A percentile compares a stretch with the other conserved stretches of the same genome.
Evolutionary conservation across 2,329 filamentous ascomycete genomes (phyloP).

Genomic region (Teratosphaeria epicoccoides): DNA sequence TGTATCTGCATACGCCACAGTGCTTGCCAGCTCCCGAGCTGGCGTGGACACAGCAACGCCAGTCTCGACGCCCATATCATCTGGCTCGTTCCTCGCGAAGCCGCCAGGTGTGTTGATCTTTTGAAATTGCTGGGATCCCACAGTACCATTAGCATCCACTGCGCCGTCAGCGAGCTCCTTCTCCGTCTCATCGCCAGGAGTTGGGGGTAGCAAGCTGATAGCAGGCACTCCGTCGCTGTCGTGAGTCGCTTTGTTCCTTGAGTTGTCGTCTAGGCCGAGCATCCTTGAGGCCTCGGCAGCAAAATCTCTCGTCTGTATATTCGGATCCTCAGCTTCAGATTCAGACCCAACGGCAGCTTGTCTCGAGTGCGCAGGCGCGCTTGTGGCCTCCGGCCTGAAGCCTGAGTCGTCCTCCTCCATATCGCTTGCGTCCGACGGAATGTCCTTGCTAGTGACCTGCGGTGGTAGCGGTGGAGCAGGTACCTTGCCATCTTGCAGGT

Average conservation of each 20-base stretch:
- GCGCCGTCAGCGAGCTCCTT: constrained; percentile 10
- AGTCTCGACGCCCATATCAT: constrained; percentile 6
- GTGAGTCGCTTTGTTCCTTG: background rate
- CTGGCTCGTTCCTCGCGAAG: constrained; percentile 10
- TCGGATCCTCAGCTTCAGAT: constrained; percentile 2
- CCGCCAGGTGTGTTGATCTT: constrained; percentile 14
- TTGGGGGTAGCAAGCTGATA: constrained; percentile 27
- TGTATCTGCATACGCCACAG: background rate
- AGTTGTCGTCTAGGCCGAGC: background rate
- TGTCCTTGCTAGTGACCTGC: constrained; percentile 59
- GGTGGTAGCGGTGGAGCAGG: constrained; percentile 53
- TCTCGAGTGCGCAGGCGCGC: constrained; percentile 4
- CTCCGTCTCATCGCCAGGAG: constrained; percentile 22
- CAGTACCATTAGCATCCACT: background rate
- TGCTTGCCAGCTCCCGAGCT: background rate
- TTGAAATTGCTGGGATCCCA: background rate
- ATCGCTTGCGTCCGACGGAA: constrained; percentile 53
- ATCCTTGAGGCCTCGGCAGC: constrained; percentile 5
- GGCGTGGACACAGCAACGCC: background rate
- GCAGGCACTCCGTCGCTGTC: constrained; percentile 13
- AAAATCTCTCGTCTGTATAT: constrained; percentile 13
- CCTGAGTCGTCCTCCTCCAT: constrained; percentile 22
- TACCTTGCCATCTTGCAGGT: constrained; percentile 32
- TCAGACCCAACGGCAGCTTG: background rate
- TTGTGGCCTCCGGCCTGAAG: constrained; percentile 5